These are phyloP conservation scores for Arthromyces matolae DNA, from an alignment of 768 basidiomycete genomes.

Conservation along the genomic window DNA sequence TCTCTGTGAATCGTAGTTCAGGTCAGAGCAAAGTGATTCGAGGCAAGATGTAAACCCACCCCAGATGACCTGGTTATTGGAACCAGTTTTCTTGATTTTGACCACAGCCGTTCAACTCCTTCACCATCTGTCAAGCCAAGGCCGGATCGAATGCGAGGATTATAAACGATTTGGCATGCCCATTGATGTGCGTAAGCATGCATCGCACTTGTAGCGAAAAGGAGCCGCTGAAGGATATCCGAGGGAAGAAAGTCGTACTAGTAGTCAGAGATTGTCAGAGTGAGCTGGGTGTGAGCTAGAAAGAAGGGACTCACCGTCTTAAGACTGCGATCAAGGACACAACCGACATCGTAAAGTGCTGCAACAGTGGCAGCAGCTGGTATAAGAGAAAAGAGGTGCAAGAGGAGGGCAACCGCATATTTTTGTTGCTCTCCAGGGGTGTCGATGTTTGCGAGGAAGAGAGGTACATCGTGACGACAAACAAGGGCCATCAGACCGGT, in stretches of 20 bases:
- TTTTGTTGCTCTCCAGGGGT: constrained; percentile 36
- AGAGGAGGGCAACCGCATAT: constrained; percentile 31
- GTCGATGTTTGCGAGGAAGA: constrained; percentile 38
- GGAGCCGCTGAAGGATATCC: not conserved
- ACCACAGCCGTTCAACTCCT: constrained; percentile 34
- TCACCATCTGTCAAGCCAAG: constrained; percentile 24
- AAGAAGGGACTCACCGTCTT: not conserved
- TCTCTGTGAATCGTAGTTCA: constrained; percentile 8
- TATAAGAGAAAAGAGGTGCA: constrained; percentile 24
- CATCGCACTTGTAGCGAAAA: constrained; percentile 32
- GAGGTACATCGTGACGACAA: constrained; percentile 33
- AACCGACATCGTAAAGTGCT: constrained; percentile 31
- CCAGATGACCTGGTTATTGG: constrained; percentile 26
- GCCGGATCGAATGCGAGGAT: constrained; percentile 25
- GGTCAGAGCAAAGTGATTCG: no score
- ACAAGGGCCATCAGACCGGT: constrained; percentile 35
- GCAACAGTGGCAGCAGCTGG: constrained; percentile 24
- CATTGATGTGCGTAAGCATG: constrained; percentile 28
- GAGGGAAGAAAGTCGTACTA: constrained; percentile 26
- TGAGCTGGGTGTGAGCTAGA: not conserved
- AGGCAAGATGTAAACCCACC: constrained; percentile 22
- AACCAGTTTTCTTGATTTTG: constrained; percentile 29
- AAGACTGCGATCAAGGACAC: constrained; percentile 22
- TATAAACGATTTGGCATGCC: constrained; percentile 24
- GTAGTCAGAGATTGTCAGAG: no score